Evolutionary conservation across 1,284 basidiomycete genomes (phyloP), one percentile per base, ranked within the genome.

Genomic region (Austroboletus novae-zelandiae): DNA sequence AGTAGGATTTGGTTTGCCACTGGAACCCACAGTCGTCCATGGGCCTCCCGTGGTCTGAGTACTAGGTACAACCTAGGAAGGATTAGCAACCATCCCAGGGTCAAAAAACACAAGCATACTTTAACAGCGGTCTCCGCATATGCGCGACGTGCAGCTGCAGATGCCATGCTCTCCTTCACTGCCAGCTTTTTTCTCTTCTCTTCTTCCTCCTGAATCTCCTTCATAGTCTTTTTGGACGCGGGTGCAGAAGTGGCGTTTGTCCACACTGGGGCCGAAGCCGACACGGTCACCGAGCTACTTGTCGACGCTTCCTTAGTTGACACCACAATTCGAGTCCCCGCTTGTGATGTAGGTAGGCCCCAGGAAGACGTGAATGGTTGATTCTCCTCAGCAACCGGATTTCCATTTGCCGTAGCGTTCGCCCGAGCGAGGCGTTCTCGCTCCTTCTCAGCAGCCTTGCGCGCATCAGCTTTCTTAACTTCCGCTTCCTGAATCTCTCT

Each of bases 181-280:
- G 73, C 77, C 48, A 74, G 66, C 65, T 84, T 87, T 76, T 92
- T 94, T 57, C 86, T 78, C 57, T 75, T 81, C 72, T 97, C 89
- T 68, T 99, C 96, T 63, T 99, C 96, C 68, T 98, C 94, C 68
- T 98, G 93, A 43, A 99, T 99, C 74, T 99, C 94, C 76, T 95
- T 97, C 84, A 99, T 89, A 3, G 91, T 91, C 79, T 95, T 98
- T 75, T 94, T 96, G 8, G 83, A 74, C 4, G 75, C 70, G 5
- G 73, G 64, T 6, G 74, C 56, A 57, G 86, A 82, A 1, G 71
- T 66, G 13, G 80, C 66, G 47, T 76, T 81, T 9, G 85, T 86
- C 88, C 89, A 91, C 23, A 88, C 88, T 7, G 81, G 76, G 5
- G 61, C 58, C 29, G 61, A 53, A 10, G 68, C 40, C 4, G 65